Base-by-base conservation (phyloP, 164 flowering plant species). In the Protea cynaroides region DNA sequence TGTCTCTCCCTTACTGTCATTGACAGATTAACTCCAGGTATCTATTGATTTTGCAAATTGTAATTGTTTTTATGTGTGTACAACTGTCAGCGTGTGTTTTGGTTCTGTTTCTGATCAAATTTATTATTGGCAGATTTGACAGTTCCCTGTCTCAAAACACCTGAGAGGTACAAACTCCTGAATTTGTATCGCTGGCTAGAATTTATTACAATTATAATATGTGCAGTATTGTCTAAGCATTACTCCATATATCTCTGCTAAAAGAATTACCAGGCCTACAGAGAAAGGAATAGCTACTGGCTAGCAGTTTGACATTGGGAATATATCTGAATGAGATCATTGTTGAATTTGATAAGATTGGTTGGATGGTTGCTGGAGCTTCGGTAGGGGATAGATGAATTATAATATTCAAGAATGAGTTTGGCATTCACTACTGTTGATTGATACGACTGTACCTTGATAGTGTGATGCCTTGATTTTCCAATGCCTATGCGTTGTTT, bases 101-200 rank as follows among this genome's bases (percentile, higher is more conserved):
- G 50, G 36, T 13, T 44, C 40, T 61, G 38, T 3, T 38, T 44
- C 40, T 67, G 52, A 67, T 63, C 34, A 25, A 10, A 17, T 43
- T 60, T 62, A 57, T 40, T 23, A 44, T 40, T 13, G 57, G 61
- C 76, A 88, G 98, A 90, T 82, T 75, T 85, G 78, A 63, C 95
- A 11, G 77, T 81, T 71, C 92, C 88, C 13, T 82, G 94, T 69
- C 66, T 92, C 74, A 84, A 86, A 78, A 84, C 90, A 17, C 98
- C 98, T 18, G 81, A 82, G 61, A 90, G 97, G 98, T 93, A 82
- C 49, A 64, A 44, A 50, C 59, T 58, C 25, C 25, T 40, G 6
- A 24, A 34, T 24, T 44, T 55, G 5, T 54, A 8, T 13, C 40
- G 18, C 8, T 55, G 37, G 12, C 38, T 64, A 40, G 64, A 7